Percentiles rank a stretch among this genome's conserved stretches.
phyloP scores from a whole-genome alignment of 164 flowering plant species.

The Chimonanthus praecox region DNA sequence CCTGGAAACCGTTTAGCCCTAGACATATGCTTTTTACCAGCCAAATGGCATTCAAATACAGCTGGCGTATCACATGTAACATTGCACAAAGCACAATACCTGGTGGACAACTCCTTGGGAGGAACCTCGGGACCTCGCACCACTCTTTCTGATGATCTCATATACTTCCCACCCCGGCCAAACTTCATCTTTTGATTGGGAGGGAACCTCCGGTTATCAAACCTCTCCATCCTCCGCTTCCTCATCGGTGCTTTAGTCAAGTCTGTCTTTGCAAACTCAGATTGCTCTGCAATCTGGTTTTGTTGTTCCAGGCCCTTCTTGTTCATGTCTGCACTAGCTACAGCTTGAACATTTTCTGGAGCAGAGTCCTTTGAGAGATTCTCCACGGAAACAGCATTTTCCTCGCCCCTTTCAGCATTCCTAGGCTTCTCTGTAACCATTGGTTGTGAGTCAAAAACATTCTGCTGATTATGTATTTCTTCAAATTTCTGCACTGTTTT shows the following conservation, averaged over 20 bases:
- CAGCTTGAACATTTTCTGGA: slow-evolving; percentile 11
- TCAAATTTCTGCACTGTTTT: slow-evolving; percentile 36
- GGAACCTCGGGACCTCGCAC: slow-evolving; percentile 23
- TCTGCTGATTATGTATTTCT: slow-evolving; percentile 11
- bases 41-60: slow-evolving; percentile 12
- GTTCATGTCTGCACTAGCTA: slow-evolving; percentile 4
- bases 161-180: slow-evolving; percentile 31
- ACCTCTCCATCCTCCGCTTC: slow-evolving; percentile 16
- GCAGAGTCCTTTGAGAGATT: slow-evolving; percentile 8
- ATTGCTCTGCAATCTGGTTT: slow-evolving; percentile 8
- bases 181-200: slow-evolving; percentile 30
- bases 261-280: slow-evolving; percentile 14
- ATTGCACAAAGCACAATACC: slow-evolving; percentile 51
- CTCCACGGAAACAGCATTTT: neutral
- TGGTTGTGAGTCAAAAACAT: neutral
- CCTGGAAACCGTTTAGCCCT: slow-evolving; percentile 40
- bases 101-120: slow-evolving; percentile 37
- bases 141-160: slow-evolving; percentile 9
- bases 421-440: slow-evolving; percentile 6
- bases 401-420: slow-evolving; percentile 9
- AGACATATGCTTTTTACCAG: slow-evolving; percentile 29
- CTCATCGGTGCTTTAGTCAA: slow-evolving; percentile 12
- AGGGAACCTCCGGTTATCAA: slow-evolving; percentile 20
- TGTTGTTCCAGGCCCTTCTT: slow-evolving; percentile 15
- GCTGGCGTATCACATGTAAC: slow-evolving; percentile 19